A percentile compares a stretch with the other conserved stretches of the same genome.
Conservation (phyloP, 306 rosid genomes). For the Quercus gilva region DNA sequence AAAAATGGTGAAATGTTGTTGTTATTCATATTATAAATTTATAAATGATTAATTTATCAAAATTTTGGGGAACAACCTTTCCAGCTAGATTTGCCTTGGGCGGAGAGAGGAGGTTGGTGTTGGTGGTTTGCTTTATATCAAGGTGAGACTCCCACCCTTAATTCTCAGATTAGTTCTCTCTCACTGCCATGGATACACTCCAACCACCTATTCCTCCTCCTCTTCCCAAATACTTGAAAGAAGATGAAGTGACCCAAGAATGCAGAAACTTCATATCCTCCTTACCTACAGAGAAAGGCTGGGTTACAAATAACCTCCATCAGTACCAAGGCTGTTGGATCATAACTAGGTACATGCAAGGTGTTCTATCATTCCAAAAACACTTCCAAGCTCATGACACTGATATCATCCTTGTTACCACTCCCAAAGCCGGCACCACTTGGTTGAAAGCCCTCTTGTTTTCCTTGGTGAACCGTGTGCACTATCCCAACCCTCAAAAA, state of each 20-base stretch:
- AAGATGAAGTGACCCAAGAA: constrained; percentile 23
- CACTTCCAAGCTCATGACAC: constrained; percentile 31
- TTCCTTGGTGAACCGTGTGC: constrained; percentile 19
- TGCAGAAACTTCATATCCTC: constrained; percentile 22
- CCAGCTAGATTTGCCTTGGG: too few species aligned
- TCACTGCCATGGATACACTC: not conserved
- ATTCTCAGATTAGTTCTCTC: too few species aligned
- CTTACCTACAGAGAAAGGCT: constrained; percentile 26
- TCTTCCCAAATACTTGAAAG: constrained; percentile 25
- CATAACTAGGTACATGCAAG: constrained; percentile 22
- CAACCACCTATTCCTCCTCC: not conserved
- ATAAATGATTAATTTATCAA: too few species aligned
- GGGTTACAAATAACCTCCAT: constrained; percentile 19
- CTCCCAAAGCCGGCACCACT: constrained; percentile 46
- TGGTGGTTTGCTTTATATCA: not conserved
- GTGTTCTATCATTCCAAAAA: constrained; percentile 24
- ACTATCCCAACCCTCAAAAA: not conserved
- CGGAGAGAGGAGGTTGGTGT: too few species aligned
- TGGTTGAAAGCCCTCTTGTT: constrained; percentile 46
- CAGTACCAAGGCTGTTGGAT: constrained; percentile 46
- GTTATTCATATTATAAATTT: too few species aligned
- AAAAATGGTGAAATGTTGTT: too few species aligned
- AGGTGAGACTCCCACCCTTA: not conserved
- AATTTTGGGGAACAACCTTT: too few species aligned
- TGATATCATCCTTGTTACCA: constrained; percentile 33